These are phyloP conservation scores for Bremia lactucae DNA, from an alignment of 352 stramenopile species.

Conservation along the genomic window DNA sequence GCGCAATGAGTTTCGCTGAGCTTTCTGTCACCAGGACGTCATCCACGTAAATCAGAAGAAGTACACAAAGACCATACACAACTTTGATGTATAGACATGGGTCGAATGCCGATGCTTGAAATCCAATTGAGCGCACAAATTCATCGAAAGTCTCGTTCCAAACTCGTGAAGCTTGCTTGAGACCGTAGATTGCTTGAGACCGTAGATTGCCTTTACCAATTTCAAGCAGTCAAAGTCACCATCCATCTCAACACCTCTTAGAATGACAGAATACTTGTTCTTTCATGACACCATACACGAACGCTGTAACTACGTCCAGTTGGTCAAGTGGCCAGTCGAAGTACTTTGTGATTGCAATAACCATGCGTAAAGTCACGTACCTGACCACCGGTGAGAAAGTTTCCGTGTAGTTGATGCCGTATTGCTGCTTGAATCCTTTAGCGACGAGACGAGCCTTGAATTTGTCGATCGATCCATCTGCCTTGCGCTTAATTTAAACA, in stretches of 20 bases:
- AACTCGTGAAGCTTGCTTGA: no score
- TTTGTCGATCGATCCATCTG: not conserved
- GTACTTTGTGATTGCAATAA: not conserved
- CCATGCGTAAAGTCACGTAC: not conserved
- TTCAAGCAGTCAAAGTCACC: no score
- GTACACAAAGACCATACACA: not conserved
- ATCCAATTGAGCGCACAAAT: no score
- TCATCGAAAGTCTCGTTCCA: no score
- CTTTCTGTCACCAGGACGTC: not conserved
- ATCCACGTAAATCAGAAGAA: not conserved
- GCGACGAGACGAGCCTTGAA: not conserved
- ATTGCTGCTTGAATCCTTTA: constrained; percentile 12
- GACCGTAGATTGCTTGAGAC: no score
- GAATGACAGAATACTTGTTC: no score
- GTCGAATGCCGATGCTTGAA: not conserved
- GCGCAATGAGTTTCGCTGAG: not conserved
- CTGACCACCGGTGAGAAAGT: not conserved
- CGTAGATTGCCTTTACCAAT: no score
- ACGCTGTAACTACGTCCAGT: no score
- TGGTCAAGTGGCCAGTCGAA: no score
- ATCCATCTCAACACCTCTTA: no score
- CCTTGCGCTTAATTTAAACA: not conserved
- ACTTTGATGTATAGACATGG: not conserved
- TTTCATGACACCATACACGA: no score
- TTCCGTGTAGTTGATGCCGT: not conserved